Conservation (phyloP, 78 protist genomes). For the Emiliania huxleyi region DNA sequence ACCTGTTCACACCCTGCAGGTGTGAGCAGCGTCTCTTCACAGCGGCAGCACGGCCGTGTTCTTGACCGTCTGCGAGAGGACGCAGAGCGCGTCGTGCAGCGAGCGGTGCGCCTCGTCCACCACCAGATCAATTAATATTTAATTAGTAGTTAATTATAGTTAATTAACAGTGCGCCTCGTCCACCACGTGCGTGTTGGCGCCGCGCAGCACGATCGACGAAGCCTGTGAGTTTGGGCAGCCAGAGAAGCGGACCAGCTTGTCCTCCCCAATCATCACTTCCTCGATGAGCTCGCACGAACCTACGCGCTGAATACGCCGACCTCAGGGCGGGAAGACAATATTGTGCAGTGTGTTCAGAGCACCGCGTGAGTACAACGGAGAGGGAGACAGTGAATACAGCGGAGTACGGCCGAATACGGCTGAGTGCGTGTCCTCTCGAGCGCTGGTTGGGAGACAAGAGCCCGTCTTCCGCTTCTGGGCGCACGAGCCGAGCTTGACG, state of each 20-base stretch:
- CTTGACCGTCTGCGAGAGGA: constrained; percentile 83
- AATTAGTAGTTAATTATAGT: neutral
- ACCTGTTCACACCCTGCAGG: too few relatives aligned
- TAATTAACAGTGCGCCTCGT: constrained; percentile 99
- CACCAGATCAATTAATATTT: constrained; percentile 76
- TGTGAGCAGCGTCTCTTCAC: too few relatives aligned
- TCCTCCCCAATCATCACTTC: constrained; percentile 99
- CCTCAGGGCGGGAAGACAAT: too few relatives aligned
- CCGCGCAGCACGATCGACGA: constrained; percentile 99
- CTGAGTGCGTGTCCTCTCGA: too few relatives aligned
- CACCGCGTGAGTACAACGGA: too few relatives aligned
- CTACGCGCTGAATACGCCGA: too few relatives aligned
- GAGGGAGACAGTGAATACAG: too few relatives aligned
- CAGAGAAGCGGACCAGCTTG: constrained; percentile 84
- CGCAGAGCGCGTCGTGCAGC: constrained; percentile 99
- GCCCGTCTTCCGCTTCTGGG: too few relatives aligned
- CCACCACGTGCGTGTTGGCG: constrained; percentile 85
- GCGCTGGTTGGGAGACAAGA: too few relatives aligned
- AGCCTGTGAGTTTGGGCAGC: constrained; percentile 75
- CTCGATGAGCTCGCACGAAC: constrained; percentile 73
- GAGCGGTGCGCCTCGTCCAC: constrained; percentile 99
- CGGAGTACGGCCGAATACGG: too few relatives aligned
- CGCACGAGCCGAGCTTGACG: constrained; percentile 88
- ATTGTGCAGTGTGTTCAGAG: too few relatives aligned
- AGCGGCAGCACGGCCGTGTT: constrained; percentile 76